These are phyloP conservation scores for Hypomontagnella submonticulosa DNA, from an alignment of 495 filamentous ascomycete genomes.

Conservation along the genomic window DNA sequence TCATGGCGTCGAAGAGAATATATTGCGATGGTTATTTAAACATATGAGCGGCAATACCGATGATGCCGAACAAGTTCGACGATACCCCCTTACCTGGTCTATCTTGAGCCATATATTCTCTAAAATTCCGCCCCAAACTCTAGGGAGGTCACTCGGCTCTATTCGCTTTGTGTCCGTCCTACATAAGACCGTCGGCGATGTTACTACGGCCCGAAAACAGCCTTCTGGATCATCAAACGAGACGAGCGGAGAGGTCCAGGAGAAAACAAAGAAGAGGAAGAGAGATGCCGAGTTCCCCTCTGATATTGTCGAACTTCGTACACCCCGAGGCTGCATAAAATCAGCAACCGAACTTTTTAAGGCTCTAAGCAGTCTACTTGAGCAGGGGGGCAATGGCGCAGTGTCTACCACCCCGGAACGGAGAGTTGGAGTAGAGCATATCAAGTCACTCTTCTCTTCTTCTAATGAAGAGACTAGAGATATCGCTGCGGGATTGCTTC, in stretches of 20 bases:
- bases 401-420: conserved; percentile 34
- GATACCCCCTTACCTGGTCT: conserved; percentile 57
- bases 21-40: conserved; percentile 62
- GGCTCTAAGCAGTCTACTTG: conserved; percentile 51
- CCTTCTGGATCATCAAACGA: conserved; percentile 5
- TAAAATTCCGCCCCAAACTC: conserved; percentile 54
- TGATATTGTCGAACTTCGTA: conserved; percentile 48
- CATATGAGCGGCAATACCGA: conserved; percentile 56
- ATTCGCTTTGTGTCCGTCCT: conserved; percentile 55
- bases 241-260: conserved; percentile 19
- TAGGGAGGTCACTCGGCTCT: conserved; percentile 60
- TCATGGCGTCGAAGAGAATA: conserved; percentile 59
- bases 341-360: conserved; percentile 54
- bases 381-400: conserved; percentile 23
- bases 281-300: conserved; percentile 41
- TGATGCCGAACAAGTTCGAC: conserved; percentile 56
- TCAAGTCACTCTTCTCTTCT: conserved; percentile 60
- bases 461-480: conserved; percentile 54
- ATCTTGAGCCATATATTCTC: conserved; percentile 55
- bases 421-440: conserved; percentile 56
- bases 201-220: conserved; percentile 45
- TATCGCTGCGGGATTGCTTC: conserved; percentile 51
- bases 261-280: conserved; percentile 53
- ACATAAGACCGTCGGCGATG: conserved; percentile 56
- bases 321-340: conserved; percentile 47